Base-by-base conservation (phyloP, 2,329 filamentous ascomycete species). In the Beauveria australis region DNA sequence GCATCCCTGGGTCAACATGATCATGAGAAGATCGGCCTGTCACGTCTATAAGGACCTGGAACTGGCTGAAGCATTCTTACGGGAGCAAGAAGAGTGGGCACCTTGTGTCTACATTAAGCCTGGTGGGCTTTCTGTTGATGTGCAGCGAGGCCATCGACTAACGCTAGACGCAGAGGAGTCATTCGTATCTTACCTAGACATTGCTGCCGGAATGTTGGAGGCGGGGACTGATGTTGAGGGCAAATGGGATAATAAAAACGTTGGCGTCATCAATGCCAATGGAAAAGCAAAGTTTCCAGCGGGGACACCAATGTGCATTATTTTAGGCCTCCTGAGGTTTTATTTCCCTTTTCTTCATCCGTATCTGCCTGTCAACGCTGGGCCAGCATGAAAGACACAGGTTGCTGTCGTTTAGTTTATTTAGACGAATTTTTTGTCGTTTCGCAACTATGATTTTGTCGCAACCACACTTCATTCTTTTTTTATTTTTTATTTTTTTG, bases 161-260 rank as follows among this genome's bases (percentile, higher is more conserved):
- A 76, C 65, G 19, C 57, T 76, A 1, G 67, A 70, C 48, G 66
- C 73, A 9, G 67, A 77, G 58, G 68, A 76, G 57, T 72, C 68
- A 5, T 73, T 73, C 41, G 28, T 81, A 2, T 71, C 68, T 18
- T 60, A 60, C 26, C 30, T 60, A 14, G 58, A 60, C 40, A 24
- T 61, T 8, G 26, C 59, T 18, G 78, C 75, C 1, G 78, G 66
- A 1, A 81, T 81, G 79, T 69, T 80, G 19, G 78, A 81, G 65
- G 74, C 74, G 7, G 77, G 73, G 0, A 70, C 76, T 30, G 72
- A 72, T 49, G 61, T 63, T 10, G 66, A 70, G 3, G 69, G 68
- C 3, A 57, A 60, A 1, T 72, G 68, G 41, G 67, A 70, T 37
- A 58, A 54, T 22, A 61, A 56, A 53, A 68, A 67, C 62, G 66